phyloP scores from a whole-genome alignment of 2,329 filamentous ascomycete genomes.

The Xylogone sp. region DNA sequence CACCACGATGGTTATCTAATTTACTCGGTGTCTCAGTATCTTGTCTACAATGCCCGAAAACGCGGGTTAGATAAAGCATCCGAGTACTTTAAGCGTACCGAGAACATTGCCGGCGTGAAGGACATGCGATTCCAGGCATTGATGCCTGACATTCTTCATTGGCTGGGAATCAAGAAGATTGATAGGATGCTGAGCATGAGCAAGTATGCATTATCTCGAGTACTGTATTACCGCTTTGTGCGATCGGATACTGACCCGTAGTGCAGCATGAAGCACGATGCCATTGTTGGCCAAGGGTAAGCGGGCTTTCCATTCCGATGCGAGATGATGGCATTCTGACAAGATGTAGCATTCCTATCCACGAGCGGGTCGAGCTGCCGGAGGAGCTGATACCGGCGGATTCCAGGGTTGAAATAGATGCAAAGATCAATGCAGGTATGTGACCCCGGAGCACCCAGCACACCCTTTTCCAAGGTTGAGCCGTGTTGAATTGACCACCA shows the following conservation, averaged over 20 bases:
- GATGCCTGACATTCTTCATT: conserved; percentile 97
- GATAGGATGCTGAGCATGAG: conserved; percentile 99
- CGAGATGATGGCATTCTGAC: conserved; percentile 4
- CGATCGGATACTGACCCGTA: conserved; percentile 16
- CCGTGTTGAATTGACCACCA: conserved; percentile 25
- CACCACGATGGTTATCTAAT: conserved; percentile 7
- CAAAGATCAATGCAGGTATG: conserved; percentile 92
- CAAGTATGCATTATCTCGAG: conserved; percentile 46
- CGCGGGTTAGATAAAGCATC: conserved; percentile 75
- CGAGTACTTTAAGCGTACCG: conserved; percentile 95
- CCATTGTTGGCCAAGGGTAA: conserved; percentile 77
- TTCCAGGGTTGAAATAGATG: conserved; percentile 96
- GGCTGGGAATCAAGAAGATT: conserved; percentile 98
- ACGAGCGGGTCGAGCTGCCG: conserved; percentile 86
- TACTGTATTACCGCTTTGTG: conserved; percentile 10
- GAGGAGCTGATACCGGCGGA: conserved; percentile 93
- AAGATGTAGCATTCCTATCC: conserved; percentile 68
- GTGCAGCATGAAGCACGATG: conserved; percentile 81
- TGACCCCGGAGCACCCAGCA: conserved; percentile 15
- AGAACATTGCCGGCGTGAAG: conserved; percentile 96
- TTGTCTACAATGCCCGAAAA: conserved; percentile 77
- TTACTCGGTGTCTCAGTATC: conserved; percentile 21
- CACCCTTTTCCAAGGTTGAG: neutral
- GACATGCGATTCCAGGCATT: conserved; percentile 97
- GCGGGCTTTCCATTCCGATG: conserved; percentile 2